phyloP scores from a whole-genome alignment of 257 asterid species.

The Solanum rostratum region DNA sequence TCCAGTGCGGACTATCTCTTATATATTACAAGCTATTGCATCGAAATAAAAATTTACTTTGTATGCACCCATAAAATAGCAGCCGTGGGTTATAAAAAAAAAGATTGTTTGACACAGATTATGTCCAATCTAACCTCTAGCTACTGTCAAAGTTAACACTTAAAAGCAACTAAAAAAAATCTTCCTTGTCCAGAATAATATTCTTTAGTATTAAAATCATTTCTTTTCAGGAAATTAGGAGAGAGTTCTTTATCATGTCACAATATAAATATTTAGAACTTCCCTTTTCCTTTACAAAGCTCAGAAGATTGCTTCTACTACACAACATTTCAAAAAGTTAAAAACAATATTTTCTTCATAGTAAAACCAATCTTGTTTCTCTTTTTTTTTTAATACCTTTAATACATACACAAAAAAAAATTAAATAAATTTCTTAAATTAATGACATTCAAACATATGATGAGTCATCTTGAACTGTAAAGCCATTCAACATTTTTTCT shows the following conservation, averaged over 20 bases:
- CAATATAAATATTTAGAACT: background rate
- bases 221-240: background rate
- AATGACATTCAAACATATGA: background rate
- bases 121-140: background rate
- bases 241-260: background rate
- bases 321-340: background rate
- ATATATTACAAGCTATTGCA: too few relatives aligned
- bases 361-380: background rate
- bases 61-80: too few relatives aligned
- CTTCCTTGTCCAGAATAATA: background rate
- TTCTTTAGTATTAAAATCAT: background rate
- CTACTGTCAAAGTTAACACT: background rate
- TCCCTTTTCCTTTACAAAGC: background rate
- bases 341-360: background rate
- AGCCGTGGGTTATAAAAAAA: too few relatives aligned
- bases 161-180: background rate
- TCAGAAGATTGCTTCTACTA: background rate
- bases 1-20: too few relatives aligned
- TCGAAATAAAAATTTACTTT: rapidly evolving
- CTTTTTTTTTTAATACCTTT: background rate
- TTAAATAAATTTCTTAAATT: background rate
- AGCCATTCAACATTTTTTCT: background rate
- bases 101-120: background rate
- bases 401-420: too few relatives aligned
- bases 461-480: background rate